phyloP scores from a whole-genome alignment of 768 basidiomycete genomes.

The Pisolithus tinctorius region DNA sequence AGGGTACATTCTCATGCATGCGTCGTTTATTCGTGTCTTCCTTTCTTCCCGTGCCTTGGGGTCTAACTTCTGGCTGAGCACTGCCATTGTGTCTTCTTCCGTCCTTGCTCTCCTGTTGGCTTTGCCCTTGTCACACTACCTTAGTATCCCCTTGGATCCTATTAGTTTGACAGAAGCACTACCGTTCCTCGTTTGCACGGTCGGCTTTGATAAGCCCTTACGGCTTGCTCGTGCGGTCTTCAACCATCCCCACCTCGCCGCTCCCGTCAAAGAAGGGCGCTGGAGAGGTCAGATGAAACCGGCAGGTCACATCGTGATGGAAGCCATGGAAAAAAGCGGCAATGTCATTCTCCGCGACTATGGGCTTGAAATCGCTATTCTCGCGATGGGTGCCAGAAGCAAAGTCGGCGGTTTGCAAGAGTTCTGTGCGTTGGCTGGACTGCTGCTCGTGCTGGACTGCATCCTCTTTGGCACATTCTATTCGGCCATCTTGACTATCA shows the following conservation, averaged over 20 bases:
- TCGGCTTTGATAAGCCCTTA: slow-evolving; percentile 97
- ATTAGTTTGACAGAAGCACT: slow-evolving; percentile 91
- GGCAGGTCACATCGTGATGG: slow-evolving; percentile 77
- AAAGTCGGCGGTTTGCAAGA: slow-evolving; percentile 86
- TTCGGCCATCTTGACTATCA: slow-evolving; percentile 81
- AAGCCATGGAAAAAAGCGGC: slow-evolving; percentile 75
- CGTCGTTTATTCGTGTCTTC: slow-evolving; percentile 88
- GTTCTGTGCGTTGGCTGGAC: slow-evolving; percentile 89
- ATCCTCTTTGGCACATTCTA: slow-evolving; percentile 86
- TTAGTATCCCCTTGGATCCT: slow-evolving; percentile 86
- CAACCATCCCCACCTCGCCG: slow-evolving; percentile 62
- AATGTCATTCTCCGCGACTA: slow-evolving; percentile 88
- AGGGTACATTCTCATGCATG: slow-evolving; percentile 95
- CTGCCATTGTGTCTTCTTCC: slow-evolving; percentile 74
- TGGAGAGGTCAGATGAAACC: slow-evolving; percentile 55
- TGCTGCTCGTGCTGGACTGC: slow-evolving; percentile 85
- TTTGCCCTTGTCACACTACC: slow-evolving; percentile 66
- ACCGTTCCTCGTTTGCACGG: slow-evolving; percentile 95
- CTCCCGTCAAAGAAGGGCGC: slow-evolving; percentile 32
- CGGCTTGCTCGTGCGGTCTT: slow-evolving; percentile 88
- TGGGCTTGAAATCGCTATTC: slow-evolving; percentile 83
- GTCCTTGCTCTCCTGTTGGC: slow-evolving; percentile 81
- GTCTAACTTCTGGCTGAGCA: slow-evolving; percentile 57
- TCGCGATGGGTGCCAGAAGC: slow-evolving; percentile 79
- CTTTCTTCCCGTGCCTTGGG: slow-evolving; percentile 83